Evolutionary conservation across 495 filamentous ascomycete genomes (phyloP), one percentile per base, ranked within the genome.

Genomic region (Annulohypoxylon stygium): DNA sequence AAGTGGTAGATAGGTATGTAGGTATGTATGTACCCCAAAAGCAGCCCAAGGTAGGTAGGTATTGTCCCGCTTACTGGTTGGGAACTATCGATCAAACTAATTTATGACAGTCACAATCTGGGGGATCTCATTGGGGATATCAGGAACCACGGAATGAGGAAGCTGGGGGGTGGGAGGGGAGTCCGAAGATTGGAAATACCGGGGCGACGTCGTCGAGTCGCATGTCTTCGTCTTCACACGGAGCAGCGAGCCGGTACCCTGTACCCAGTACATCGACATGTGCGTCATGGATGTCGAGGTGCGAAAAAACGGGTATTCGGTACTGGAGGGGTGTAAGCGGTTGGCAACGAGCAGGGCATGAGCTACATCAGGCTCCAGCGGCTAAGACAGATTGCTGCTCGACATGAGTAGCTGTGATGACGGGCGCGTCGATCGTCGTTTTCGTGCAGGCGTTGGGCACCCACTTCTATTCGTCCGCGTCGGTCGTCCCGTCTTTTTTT

Each of bases 341-440:
- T 54, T 54, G 50, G 43, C 16, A 47, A 20, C 16, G 43, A 47
- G 43, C 43, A 47, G 43, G 43, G 23, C 50, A 26, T 57, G 53
- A 57, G 53, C 53, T 37, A 33, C 53, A 57, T 37, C 53, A 37
- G 30, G 30, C 53, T 25, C 51, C 25, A 33, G 51, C n/a, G 33
- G 33, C 30, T 18, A 57, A 57, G 23, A 55, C 25, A 55, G 53
- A 18, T 20, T 20, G 39, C 53, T 57, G 53, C 53, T 57, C 53
- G 53, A 57, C 53, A 57, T 57, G 26, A 37, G 20, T 26, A 36
- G 45, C 18, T 20, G 45, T 63, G 30, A 36, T 63, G 45, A 51
- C 47, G 43, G 47, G 30, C 61, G 30, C 53, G 70, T 64, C 58
- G 70, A 72, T 72, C 70, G 10, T 67, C 57, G 55, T 55, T 48